Conservation (phyloP, 495 filamentous ascomycete species). For the Penicillium paradoxum region DNA sequence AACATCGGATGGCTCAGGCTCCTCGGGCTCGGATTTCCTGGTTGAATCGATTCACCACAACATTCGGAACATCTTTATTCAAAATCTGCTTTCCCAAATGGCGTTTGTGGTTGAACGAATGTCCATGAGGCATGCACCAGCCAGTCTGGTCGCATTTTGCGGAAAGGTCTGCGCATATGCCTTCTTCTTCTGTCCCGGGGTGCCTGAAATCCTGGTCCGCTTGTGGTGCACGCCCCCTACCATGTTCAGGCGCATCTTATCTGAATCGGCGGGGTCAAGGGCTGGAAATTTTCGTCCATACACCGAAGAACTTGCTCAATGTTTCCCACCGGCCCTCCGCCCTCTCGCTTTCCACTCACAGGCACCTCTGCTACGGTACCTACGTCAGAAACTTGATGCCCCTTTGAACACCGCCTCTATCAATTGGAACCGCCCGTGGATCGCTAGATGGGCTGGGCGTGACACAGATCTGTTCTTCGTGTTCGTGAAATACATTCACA, state of each 20-base stretch:
- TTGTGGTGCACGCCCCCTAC: conserved; percentile 70
- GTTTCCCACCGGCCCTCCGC: conserved; percentile 70
- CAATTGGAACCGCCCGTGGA: conserved; percentile 82
- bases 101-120: conserved; percentile 86
- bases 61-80: conserved; percentile 81
- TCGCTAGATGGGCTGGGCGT: conserved; percentile 77
- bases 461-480: conserved; percentile 94
- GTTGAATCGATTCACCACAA: conserved; percentile 91
- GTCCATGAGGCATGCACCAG: conserved; percentile 83
- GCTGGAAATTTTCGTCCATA: conserved; percentile 32
- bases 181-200: conserved; percentile 89
- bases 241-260: conserved; percentile 62
- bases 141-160: conserved; percentile 86
- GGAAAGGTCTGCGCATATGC: conserved; percentile 93
- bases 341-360: conserved; percentile 67
- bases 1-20: conserved; percentile 33
- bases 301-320: conserved; percentile 53
- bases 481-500: conserved; percentile 87
- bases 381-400: conserved; percentile 62
- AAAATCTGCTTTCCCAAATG: conserved; percentile 85
- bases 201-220: conserved; percentile 80
- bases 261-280: conserved; percentile 54
- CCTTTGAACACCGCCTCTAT: conserved; percentile 69
- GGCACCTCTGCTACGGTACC: conserved; percentile 53
- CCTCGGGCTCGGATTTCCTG: conserved; percentile 67